These are phyloP conservation scores for Wakefieldia striispora DNA, from an alignment of 768 basidiomycete genomes.

Conservation along the genomic window DNA sequence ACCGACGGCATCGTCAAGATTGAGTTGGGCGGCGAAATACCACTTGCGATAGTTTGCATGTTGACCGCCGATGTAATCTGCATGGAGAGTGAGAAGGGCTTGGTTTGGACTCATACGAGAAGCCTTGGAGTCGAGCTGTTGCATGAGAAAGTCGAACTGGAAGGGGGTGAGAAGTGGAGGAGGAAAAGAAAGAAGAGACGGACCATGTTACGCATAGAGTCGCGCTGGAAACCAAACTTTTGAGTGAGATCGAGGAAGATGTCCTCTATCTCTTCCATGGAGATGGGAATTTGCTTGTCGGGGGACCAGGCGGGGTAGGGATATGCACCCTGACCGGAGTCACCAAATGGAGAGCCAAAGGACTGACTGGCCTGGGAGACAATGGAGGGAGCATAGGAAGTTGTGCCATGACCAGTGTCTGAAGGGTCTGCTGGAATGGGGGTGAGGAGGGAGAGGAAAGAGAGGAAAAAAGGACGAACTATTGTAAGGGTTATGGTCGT, in stretches of 20 bases:
- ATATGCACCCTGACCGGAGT: constrained; percentile 53
- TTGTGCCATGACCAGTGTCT: constrained; percentile 33
- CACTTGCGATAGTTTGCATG: constrained; percentile 99
- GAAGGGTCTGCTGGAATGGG: constrained; percentile 24
- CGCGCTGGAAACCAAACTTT: constrained; percentile 98
- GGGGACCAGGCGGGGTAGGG: constrained; percentile 96
- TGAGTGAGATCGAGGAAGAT: constrained; percentile 97
- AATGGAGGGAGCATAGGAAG: constrained; percentile 56
- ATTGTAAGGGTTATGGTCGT: constrained; percentile 26
- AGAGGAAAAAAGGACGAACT: constrained; percentile 10
- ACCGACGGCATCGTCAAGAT: constrained; percentile 98
- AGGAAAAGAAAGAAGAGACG: constrained; percentile 18
- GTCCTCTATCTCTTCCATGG: constrained; percentile 97
- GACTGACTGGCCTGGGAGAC: constrained; percentile 60
- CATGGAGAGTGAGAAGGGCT: constrained; percentile 93
- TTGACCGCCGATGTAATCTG: constrained; percentile 98
- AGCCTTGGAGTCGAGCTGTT: constrained; percentile 94
- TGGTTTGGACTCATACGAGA: constrained; percentile 97
- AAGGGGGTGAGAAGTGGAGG: constrained; percentile 9
- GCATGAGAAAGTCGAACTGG: constrained; percentile 97
- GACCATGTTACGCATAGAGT: constrained; percentile 95
- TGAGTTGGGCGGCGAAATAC: constrained; percentile 99
- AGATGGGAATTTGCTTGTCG: constrained; percentile 92
- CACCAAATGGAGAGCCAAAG: constrained; percentile 58
- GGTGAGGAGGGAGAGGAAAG: constrained; percentile 2